Percentiles rank a stretch among this genome's conserved stretches.
phyloP scores from a whole-genome alignment of 2,329 filamentous ascomycete genomes.

The Ceratocystis lukuohia region DNA sequence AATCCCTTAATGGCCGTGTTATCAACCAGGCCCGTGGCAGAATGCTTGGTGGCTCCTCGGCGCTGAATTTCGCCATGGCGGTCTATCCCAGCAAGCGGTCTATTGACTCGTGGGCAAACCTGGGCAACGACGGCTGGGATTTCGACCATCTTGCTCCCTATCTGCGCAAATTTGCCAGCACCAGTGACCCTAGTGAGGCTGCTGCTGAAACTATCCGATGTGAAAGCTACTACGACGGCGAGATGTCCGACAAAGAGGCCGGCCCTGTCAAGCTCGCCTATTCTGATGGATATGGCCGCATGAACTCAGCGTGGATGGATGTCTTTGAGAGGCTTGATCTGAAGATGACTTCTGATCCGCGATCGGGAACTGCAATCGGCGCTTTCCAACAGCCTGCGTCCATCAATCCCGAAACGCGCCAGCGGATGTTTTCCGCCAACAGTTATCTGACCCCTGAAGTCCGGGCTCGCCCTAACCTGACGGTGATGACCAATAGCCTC shows the following conservation, averaged over 20 bases:
- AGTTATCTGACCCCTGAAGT: conserved; percentile 28
- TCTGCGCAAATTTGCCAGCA: conserved; percentile 27
- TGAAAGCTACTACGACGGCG: conserved; percentile 26
- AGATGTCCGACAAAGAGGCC: conserved; percentile 26
- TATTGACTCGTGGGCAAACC: conserved; percentile 22
- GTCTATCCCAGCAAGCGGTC: conserved; percentile 15
- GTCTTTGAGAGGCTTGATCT: conserved; percentile 28
- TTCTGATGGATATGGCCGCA: conserved; percentile 22
- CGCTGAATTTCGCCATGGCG: conserved; percentile 45
- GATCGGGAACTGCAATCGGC: conserved; percentile 25
- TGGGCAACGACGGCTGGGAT: conserved; percentile 25
- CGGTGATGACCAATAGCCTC: conserved; percentile 26
- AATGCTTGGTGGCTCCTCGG: conserved; percentile 44
- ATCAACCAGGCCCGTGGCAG: conserved; percentile 36
- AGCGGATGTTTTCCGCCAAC: conserved; percentile 26
- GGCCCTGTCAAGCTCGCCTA: conserved; percentile 19
- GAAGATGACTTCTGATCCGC: conserved; percentile 26
- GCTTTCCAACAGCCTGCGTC: conserved; percentile 27
- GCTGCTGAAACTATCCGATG: conserved; percentile 25
- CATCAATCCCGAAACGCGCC: conserved; percentile 26
- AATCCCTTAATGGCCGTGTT: conserved; percentile 19
- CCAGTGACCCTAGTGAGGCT: conserved; percentile 24
- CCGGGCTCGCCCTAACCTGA: conserved; percentile 22
- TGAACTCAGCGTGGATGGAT: conserved; percentile 29
- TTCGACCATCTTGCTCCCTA: conserved; percentile 26